These are phyloP conservation scores for Myxozyma neotropica DNA, from an alignment of 805 yeast species.

Conservation along the genomic window DNA sequence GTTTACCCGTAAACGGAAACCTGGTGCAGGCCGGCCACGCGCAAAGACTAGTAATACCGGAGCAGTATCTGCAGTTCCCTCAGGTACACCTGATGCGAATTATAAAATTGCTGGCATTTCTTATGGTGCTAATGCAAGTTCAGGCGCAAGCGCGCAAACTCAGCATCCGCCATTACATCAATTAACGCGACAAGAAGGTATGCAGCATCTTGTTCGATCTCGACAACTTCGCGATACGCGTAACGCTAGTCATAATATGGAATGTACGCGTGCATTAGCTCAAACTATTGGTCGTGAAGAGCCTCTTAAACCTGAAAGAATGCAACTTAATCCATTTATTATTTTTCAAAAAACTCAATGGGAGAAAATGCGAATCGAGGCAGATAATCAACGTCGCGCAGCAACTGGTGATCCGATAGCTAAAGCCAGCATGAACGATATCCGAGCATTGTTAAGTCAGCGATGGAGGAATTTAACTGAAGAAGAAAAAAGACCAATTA, in stretches of 20 bases:
- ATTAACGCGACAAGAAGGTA: slow-evolving; percentile 10
- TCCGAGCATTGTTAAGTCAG: slow-evolving; percentile 46
- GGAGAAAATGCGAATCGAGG: slow-evolving; percentile 45
- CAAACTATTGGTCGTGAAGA: slow-evolving; percentile 43
- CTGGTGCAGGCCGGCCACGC: slow-evolving; percentile 10
- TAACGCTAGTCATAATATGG: slow-evolving; percentile 13
- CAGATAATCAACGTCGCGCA: slow-evolving; percentile 42
- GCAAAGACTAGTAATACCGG: slow-evolving; percentile 6
- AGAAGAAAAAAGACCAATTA: slow-evolving; percentile 41
- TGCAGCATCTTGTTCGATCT: slow-evolving; percentile 17
- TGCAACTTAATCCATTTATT: slow-evolving; percentile 47
- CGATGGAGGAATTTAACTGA: slow-evolving; percentile 48
- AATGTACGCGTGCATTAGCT: slow-evolving; percentile 12
- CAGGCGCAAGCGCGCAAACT: neutral
- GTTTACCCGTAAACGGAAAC: slow-evolving; percentile 3
- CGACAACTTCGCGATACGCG: slow-evolving; percentile 19
- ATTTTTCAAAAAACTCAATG: slow-evolving; percentile 48
- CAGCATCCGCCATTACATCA: neutral
- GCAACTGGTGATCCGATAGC: slow-evolving; percentile 40
- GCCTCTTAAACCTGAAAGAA: slow-evolving; percentile 46
- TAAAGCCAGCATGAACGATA: slow-evolving; percentile 46
- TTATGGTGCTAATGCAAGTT: neutral
- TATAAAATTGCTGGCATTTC: neutral
- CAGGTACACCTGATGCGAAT: slow-evolving; percentile 8
- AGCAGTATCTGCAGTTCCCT: slow-evolving; percentile 1